phyloP scores from a whole-genome alignment of 208 protist species.

The Blastocrithidia nonstop region DNA sequence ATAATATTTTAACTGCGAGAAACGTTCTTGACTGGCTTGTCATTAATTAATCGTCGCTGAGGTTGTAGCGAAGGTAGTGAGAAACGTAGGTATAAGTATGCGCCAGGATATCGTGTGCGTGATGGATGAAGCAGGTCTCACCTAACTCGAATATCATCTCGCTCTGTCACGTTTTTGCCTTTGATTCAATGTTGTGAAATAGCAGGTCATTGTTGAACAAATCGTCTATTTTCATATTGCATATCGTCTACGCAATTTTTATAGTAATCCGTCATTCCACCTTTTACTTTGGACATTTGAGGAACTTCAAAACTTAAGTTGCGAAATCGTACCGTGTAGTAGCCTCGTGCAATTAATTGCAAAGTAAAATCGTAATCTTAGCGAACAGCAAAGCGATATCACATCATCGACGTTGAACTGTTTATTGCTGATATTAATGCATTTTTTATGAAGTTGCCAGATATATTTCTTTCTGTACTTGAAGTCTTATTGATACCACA shows the following conservation, averaged over 20 bases:
- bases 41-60: too few relatives aligned
- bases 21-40: not conserved
- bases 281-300: constrained; percentile 58
- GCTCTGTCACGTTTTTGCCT: constrained; percentile 30
- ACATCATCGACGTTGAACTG: constrained; percentile 21
- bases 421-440: too few relatives aligned
- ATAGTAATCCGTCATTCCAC: constrained; percentile 85
- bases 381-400: constrained; percentile 70
- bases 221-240: constrained; percentile 39
- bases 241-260: constrained; percentile 50
- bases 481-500: too few relatives aligned
- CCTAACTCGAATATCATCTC: constrained; percentile 60
- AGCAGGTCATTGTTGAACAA: constrained; percentile 51
- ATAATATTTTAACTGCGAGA: not conserved
- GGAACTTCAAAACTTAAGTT: constrained; percentile 71
- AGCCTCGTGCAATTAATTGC: constrained; percentile 60
- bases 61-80: constrained; percentile 31
- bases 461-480: too few relatives aligned
- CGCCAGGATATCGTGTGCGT: constrained; percentile 27
- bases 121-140: constrained; percentile 56
- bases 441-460: too few relatives aligned
- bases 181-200: constrained; percentile 66
- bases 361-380: constrained; percentile 86
- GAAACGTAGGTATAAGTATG: constrained; percentile 25
- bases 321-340: constrained; percentile 63